phyloP scores from a whole-genome alignment of 2,329 filamentous ascomycete species.

The Neopestalotiopsis sp. region DNA sequence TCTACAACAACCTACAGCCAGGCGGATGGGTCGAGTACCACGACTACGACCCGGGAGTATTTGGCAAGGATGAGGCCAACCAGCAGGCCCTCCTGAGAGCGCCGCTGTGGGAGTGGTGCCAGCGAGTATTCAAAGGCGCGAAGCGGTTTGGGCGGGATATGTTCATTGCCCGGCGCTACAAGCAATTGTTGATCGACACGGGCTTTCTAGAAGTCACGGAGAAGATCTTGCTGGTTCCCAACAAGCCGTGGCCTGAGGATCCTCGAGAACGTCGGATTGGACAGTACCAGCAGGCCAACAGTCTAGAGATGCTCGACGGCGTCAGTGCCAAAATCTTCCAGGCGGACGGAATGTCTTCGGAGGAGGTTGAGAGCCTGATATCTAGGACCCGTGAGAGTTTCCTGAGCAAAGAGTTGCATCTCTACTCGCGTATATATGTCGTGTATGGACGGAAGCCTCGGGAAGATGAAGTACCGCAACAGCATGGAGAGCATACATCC shows the following conservation, averaged over 20 bases:
- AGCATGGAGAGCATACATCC: background rate
- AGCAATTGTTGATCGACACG: slow-evolving; percentile 16
- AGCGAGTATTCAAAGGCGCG: slow-evolving; percentile 7
- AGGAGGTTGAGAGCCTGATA: slow-evolving; percentile 1
- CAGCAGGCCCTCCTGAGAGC: slow-evolving; percentile 7
- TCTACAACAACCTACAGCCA: slow-evolving; percentile 19
- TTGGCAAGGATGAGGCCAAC: slow-evolving; percentile 16
- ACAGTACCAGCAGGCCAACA: slow-evolving; percentile 16
- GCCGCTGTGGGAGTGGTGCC: slow-evolving; percentile 14
- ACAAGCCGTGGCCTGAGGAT: slow-evolving; percentile 16
- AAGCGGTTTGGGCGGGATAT: slow-evolving; percentile 16
- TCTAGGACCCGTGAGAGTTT: slow-evolving; percentile 7
- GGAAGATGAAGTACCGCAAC: slow-evolving; percentile 2
- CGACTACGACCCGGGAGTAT: slow-evolving; percentile 16
- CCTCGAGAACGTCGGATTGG: slow-evolving; percentile 14
- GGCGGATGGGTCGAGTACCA: slow-evolving; percentile 22
- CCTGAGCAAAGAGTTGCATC: slow-evolving; percentile 3
- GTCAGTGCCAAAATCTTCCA: slow-evolving; percentile 16
- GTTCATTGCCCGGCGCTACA: slow-evolving; percentile 10
- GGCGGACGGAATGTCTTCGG: slow-evolving; percentile 13
- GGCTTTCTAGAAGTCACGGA: slow-evolving; percentile 18
- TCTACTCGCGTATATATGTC: slow-evolving; percentile 16
- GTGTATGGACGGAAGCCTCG: slow-evolving; percentile 13
- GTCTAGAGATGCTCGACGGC: slow-evolving; percentile 6
- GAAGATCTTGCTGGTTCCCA: slow-evolving; percentile 15